Conservation (phyloP, 441 rosid species). For the Aleurites moluccanus region DNA sequence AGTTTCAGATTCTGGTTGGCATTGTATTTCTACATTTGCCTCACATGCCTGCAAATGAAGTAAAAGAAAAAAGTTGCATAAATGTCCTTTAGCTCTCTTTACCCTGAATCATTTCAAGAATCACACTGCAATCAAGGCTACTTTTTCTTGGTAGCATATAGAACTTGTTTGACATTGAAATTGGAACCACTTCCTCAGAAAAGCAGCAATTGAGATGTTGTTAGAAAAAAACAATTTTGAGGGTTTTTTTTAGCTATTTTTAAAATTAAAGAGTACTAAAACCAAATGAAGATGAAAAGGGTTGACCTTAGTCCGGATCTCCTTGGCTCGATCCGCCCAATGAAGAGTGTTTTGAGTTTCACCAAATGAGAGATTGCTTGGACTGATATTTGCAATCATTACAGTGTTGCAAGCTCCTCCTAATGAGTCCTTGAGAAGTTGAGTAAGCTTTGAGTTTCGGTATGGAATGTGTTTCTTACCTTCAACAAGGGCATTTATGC, state of each 20-base stretch:
- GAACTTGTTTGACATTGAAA: too few species aligned
- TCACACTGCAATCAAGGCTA: not conserved
- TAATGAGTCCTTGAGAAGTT: constrained; percentile 87
- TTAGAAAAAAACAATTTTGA: too few species aligned
- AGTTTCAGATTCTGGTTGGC: constrained; percentile 47
- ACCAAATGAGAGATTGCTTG: constrained; percentile 80
- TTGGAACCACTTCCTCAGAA: too few species aligned
- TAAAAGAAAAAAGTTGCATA: not conserved
- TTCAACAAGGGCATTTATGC: constrained; percentile 95
- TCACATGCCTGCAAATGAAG: constrained; percentile 47
- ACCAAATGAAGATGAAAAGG: not conserved
- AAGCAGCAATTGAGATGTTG: too few species aligned
- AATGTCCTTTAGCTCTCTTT: not conserved
- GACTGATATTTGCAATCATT: constrained; percentile 94
- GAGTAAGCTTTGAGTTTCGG: constrained; percentile 92
- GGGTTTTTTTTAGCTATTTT: not conserved
- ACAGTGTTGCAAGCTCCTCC: constrained; percentile 92
- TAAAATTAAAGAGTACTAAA: constrained; percentile 7
- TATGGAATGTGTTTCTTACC: constrained; percentile 92
- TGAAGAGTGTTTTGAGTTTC: constrained; percentile 96
- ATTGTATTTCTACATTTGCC: constrained; percentile 49
- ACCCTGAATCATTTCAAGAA: not conserved
- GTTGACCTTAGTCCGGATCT: constrained; percentile 65
- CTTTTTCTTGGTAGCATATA: too few species aligned
- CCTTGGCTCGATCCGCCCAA: constrained; percentile 97